These are phyloP conservation scores for Taiwanofungus camphoratus DNA, from an alignment of 1,284 basidiomycete genomes.

Conservation along the genomic window DNA sequence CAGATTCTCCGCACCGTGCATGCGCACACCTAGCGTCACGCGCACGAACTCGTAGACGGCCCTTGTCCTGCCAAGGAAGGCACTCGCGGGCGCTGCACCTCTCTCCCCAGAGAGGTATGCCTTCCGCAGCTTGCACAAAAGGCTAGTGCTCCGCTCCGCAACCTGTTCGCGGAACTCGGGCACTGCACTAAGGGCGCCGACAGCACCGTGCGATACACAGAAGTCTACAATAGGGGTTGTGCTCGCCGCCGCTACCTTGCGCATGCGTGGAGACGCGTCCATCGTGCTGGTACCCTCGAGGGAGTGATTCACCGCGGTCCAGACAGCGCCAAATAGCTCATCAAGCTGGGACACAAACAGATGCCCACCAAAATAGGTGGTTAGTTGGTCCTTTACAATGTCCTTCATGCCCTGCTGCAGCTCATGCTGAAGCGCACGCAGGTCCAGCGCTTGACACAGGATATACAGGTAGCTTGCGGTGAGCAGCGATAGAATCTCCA, in stretches of 20 bases:
- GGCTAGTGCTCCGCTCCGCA: conserved; percentile 37
- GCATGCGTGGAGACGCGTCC: conserved; percentile 63
- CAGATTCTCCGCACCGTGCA: conserved; percentile 71
- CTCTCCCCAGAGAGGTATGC: conserved; percentile 50
- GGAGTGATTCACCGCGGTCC: conserved; percentile 39
- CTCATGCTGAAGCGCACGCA: conserved; percentile 66
- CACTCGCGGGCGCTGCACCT: conserved; percentile 53
- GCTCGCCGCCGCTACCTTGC: conserved; percentile 56
- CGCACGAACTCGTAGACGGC: conserved; percentile 70
- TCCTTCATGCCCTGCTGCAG: conserved; percentile 46
- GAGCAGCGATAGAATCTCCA: conserved; percentile 73
- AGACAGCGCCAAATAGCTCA: conserved; percentile 32
- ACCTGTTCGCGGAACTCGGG: conserved; percentile 47
- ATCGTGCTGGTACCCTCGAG: conserved; percentile 66
- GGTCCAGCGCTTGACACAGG: conserved; percentile 78
- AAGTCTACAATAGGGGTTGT: conserved; percentile 57
- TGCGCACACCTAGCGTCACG: conserved; percentile 56
- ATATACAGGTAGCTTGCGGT: conserved; percentile 72
- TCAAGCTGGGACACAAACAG: conserved; percentile 31
- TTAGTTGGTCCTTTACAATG: conserved; percentile 49
- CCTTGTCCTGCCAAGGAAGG: conserved; percentile 57
- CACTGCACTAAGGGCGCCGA: conserved; percentile 30
- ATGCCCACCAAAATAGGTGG: conserved; percentile 37
- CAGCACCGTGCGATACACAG: conserved; percentile 35
- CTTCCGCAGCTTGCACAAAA: conserved; percentile 45